Conservation (phyloP, 306 rosid genomes). For the Ormosia emarginata region DNA sequence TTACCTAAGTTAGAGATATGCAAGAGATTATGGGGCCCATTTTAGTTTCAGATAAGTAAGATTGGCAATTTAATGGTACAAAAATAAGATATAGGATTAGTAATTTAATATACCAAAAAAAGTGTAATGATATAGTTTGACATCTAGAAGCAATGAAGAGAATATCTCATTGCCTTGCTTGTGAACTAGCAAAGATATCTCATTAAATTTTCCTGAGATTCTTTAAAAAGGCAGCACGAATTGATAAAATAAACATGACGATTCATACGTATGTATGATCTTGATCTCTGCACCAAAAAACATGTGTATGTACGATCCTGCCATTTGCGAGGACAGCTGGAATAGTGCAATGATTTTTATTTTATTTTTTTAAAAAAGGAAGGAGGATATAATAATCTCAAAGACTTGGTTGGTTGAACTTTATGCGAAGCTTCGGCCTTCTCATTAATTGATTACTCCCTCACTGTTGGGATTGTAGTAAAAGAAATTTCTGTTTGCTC, state of each 20-base stretch:
- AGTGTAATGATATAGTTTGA: no score
- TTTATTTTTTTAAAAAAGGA: no score
- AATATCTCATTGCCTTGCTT: background rate
- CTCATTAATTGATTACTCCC: background rate
- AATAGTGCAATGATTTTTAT: background rate
- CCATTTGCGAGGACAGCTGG: background rate
- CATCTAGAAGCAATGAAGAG: background rate
- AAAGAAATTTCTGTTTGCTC: background rate
- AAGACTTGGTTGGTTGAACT: background rate
- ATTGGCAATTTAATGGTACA: background rate
- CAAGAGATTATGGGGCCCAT: background rate
- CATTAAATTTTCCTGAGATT: background rate
- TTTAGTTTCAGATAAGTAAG: background rate
- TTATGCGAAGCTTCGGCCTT: background rate
- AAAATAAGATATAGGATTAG: background rate
- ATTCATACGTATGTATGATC: no score
- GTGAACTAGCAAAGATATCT: background rate
- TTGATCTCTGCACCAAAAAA: background rate
- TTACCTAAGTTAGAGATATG: no score
- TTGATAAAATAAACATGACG: no score
- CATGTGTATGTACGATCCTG: background rate
- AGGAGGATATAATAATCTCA: background rate
- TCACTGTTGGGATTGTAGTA: background rate
- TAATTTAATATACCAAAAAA: no score
- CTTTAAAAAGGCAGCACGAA: no score